phyloP scores from a whole-genome alignment of 164 flowering plant genomes.

The Litsea cubeba region DNA sequence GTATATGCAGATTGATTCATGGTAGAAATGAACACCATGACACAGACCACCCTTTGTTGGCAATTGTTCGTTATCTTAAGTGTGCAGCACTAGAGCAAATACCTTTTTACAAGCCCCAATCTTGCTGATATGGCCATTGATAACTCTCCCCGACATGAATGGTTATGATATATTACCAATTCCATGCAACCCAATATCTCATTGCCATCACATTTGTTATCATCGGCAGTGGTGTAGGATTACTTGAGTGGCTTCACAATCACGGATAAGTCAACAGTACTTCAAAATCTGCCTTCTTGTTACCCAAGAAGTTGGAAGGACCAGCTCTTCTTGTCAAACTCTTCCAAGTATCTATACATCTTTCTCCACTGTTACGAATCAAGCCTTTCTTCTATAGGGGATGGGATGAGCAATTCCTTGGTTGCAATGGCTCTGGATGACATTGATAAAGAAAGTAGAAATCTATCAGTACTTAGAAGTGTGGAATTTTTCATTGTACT shows the following conservation, averaged over 20 bases:
- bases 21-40: not conserved
- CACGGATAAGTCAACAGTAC: not conserved
- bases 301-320: not conserved
- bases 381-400: conserved; percentile 8
- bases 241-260: not conserved
- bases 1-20: not conserved
- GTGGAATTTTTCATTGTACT: not conserved
- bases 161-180: not conserved
- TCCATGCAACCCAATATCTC: not conserved
- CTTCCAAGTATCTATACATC: not conserved
- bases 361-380: not conserved
- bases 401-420: conserved; percentile 13
- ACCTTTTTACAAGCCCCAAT: not conserved
- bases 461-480: not conserved
- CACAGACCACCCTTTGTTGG: not conserved
- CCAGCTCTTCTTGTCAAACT: not conserved
- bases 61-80: not conserved
- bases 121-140: not conserved
- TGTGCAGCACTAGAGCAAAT: not conserved
- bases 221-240: not conserved
- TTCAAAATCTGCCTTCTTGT: not conserved
- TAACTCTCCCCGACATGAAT: not conserved
- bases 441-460: not conserved
- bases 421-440: conserved; percentile 21
- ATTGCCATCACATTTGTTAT: not conserved